Evolutionary conservation across 768 basidiomycete genomes (phyloP).

Genomic region (Boletales sp.): DNA sequence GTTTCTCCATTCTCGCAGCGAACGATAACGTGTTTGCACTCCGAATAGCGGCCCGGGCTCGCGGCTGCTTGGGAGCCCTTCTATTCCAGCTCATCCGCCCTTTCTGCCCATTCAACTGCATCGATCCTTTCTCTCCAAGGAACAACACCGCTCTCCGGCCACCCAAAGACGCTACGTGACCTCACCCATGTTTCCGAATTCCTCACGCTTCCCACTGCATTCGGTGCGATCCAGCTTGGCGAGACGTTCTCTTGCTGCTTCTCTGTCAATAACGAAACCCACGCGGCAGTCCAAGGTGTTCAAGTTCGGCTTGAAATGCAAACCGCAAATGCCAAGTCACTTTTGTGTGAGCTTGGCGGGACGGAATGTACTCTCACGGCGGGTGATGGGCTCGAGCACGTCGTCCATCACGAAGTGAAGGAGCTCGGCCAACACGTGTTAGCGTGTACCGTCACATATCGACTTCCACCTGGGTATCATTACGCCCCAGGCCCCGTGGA

Average conservation of each 20-base stretch:
- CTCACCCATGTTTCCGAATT: constrained; percentile 76
- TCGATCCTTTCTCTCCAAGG: constrained; percentile 78
- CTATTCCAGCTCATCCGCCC: constrained; percentile 78
- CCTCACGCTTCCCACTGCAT: constrained; percentile 76
- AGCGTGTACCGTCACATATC: constrained; percentile 81
- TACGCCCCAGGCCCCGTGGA: constrained; percentile 45
- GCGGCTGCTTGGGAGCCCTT: constrained; percentile 83
- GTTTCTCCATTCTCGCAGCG: constrained; percentile 1
- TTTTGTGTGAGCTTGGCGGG: constrained; percentile 63
- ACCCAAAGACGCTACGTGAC: constrained; percentile 83
- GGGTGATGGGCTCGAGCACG: constrained; percentile 60
- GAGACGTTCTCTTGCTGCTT: constrained; percentile 84
- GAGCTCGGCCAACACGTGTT: constrained; percentile 90
- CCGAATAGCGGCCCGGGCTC: constrained; percentile 62
- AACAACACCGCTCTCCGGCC: constrained; percentile 59
- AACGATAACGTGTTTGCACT: neutral
- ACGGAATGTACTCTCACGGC: constrained; percentile 43
- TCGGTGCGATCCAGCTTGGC: constrained; percentile 84
- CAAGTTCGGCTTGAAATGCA: constrained; percentile 81
- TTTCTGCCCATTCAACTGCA: constrained; percentile 77
- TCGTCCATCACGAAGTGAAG: constrained; percentile 87
- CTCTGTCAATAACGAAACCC: constrained; percentile 77
- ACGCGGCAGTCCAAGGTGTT: constrained; percentile 58
- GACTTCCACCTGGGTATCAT: constrained; percentile 58
- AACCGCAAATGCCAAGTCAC: constrained; percentile 62